These are phyloP conservation scores for Nitzschia inconspicua DNA, from an alignment of 108 stramenopile species.

Conservation along the genomic window DNA sequence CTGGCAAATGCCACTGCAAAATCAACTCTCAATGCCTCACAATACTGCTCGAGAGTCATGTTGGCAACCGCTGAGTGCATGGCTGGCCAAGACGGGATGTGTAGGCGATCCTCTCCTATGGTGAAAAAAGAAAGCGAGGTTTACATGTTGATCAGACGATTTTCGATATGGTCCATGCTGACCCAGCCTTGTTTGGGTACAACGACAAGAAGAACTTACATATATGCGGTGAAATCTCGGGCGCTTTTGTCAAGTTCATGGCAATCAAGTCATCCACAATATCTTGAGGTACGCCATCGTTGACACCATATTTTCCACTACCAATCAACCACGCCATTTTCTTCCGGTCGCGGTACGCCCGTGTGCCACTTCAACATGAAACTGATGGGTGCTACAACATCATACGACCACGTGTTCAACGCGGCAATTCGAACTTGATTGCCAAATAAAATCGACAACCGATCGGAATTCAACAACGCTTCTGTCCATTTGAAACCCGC, in stretches of 20 bases:
- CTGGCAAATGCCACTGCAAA: constrained; percentile 39
- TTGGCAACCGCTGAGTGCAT: constrained; percentile 42
- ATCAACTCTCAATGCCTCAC: constrained; percentile 25
- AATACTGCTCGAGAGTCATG: constrained; percentile 32
- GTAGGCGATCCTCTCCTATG: constrained; percentile 31
- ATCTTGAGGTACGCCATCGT: constrained; percentile 21
- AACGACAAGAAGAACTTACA: no score
- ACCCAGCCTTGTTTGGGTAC: no score
- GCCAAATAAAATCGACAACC: constrained; percentile 16
- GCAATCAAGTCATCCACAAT: constrained; percentile 7
- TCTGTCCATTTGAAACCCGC: background rate
- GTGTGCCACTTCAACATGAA: constrained; percentile 34
- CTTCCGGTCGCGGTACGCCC: constrained; percentile 40
- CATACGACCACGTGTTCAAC: constrained; percentile 27
- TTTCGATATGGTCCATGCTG: no score
- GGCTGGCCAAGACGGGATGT: constrained; percentile 44
- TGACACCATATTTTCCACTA: constrained; percentile 6
- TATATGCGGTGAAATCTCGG: constrained; percentile 34
- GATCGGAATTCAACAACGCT: constrained; percentile 8
- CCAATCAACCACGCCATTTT: constrained; percentile 29
- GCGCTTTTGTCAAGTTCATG: background rate
- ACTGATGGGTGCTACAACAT: constrained; percentile 24
- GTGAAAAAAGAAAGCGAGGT: no score
- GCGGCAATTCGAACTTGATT: constrained; percentile 10
- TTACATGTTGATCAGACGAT: no score